These are phyloP conservation scores for Medicago truncatula DNA, from an alignment of 306 rosid genomes.

Conservation along the genomic window MtrunA17r5.0-ANR NC_053045.1:5814001-5814500, in stretches of 20 bases:
- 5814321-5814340: slow-evolving; percentile 25
- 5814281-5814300: not conserved
- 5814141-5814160: not conserved
- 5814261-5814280: not conserved
- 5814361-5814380: slow-evolving; percentile 19
- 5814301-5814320: slow-evolving; percentile 21
- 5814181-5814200: not conserved
- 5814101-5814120: not conserved
- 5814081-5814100: not conserved
- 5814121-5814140: not conserved
- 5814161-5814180: not conserved
- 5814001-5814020: no score
- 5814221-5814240: not conserved
- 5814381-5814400: slow-evolving; percentile 22
- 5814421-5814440: slow-evolving; percentile 16
- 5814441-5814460: slow-evolving; percentile 17
- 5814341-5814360: slow-evolving; percentile 20
- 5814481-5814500: slow-evolving; percentile 27
- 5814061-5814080: not conserved
- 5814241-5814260: not conserved
- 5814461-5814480: slow-evolving; percentile 22
- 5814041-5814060: not conserved
- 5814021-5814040: not conserved
- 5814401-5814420: slow-evolving; percentile 22
- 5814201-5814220: not conserved